These are phyloP conservation scores for Puccinia horiana DNA, from an alignment of 1,284 basidiomycete genomes.

Conservation along the genomic window DNA sequence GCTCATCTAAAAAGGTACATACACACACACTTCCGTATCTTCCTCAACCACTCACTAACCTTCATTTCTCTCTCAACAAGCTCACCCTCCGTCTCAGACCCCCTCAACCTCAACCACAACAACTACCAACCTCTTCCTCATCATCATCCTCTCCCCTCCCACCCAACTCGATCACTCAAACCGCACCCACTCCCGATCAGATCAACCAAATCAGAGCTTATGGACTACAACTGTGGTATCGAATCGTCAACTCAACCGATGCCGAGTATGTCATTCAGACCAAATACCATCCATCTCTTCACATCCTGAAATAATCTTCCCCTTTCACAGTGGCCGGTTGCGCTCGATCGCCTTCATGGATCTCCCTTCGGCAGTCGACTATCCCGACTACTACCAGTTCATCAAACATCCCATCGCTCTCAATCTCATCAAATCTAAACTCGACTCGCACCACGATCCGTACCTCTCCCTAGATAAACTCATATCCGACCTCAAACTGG, in stretches of 20 bases:
- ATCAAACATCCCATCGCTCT: constrained; percentile 45
- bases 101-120: not conserved
- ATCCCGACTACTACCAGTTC: constrained; percentile 45
- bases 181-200: not conserved
- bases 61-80: not conserved
- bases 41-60: not conserved
- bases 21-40: not conserved
- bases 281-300: not conserved
- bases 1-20: not conserved
- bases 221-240: constrained; percentile 33
- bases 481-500: constrained; percentile 53
- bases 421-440: constrained; percentile 36
- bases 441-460: constrained; percentile 17
- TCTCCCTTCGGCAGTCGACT: constrained; percentile 29
- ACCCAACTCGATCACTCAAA: not conserved
- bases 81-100: constrained; percentile 19
- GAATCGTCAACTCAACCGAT: constrained; percentile 45
- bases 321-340: constrained; percentile 10
- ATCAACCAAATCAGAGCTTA: constrained; percentile 22
- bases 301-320: not conserved
- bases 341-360: constrained; percentile 42
- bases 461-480: constrained; percentile 52
- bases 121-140: not conserved
- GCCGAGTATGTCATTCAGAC: constrained; percentile 1
- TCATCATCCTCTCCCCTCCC: not conserved